A percentile compares a stretch with the other conserved stretches of the same genome.
These are phyloP conservation scores for Rhododendron kiyosumense DNA, from an alignment of 148 eudicot species.

Conservation along the genomic window DNA sequence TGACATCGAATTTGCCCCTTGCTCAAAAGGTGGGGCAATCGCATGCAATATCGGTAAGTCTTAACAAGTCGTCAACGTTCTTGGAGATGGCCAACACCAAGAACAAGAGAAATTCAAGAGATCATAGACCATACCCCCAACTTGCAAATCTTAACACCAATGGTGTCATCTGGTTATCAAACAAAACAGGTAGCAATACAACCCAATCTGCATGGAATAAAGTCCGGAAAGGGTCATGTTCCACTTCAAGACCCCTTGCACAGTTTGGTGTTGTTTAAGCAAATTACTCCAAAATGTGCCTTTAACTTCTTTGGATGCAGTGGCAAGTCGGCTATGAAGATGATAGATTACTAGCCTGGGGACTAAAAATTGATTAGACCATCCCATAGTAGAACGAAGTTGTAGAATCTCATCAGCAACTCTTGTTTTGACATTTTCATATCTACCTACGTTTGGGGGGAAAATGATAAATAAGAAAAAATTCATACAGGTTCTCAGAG, in stretches of 20 bases:
- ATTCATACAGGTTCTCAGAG: slow-evolving; percentile 1
- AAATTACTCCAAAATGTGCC: not conserved
- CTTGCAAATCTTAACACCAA: not conserved
- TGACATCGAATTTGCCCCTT: not conserved
- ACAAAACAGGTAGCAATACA: not conserved
- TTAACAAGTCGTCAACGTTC: not conserved
- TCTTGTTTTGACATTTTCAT: not conserved
- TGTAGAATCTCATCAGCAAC: not conserved
- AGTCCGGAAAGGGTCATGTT: not conserved
- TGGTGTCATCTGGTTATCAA: not conserved
- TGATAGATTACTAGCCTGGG: not conserved
- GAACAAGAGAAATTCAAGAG: not conserved
- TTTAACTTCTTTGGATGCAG: not conserved
- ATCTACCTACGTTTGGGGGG: not conserved
- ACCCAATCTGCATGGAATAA: not conserved
- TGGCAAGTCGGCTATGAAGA: not conserved
- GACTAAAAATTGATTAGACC: not conserved
- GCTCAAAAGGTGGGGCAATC: not conserved
- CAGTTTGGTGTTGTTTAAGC: not conserved
- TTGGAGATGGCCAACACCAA: not conserved
- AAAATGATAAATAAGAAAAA: not conserved
- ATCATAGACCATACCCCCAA: not conserved
- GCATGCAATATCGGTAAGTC: not conserved
- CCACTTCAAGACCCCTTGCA: not conserved
- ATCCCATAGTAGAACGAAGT: not conserved